phyloP scores from a whole-genome alignment of 225 moss, liverwort and hornwort species.

The Bryoerythrophyllum caledonicum region DNA sequence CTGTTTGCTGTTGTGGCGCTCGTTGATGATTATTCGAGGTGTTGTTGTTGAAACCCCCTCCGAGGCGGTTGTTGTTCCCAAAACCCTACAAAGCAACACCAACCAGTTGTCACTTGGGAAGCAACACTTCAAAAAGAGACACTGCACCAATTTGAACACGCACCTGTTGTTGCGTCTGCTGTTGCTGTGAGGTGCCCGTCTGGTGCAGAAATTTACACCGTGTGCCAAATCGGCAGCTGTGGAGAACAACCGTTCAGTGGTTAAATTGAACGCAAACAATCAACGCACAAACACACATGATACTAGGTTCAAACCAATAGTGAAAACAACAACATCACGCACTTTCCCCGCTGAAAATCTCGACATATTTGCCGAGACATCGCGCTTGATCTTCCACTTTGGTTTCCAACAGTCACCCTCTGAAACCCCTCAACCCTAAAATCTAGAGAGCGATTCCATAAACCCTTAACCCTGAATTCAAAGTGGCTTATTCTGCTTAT shows the following conservation, averaged over 20 bases:
- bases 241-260: neutral
- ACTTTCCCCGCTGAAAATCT: conserved; percentile 94
- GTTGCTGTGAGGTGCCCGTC: conserved; percentile 46
- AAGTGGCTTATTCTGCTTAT: too few species aligned
- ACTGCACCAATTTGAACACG: neutral
- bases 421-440: neutral
- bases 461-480: neutral
- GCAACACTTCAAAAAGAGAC: neutral
- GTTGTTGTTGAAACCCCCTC: conserved; percentile 42
- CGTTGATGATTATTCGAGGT: conserved; percentile 44
- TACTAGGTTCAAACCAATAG: neutral
- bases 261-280: neutral
- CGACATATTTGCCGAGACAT: conserved; percentile 91
- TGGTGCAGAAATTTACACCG: conserved; percentile 86
- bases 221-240: conserved; percentile 90
- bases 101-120: conserved; percentile 17
- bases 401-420: neutral
- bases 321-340: neutral
- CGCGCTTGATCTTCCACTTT: conserved; percentile 7
- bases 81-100: conserved; percentile 29
- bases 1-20: conserved; percentile 44
- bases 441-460: neutral
- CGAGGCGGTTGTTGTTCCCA: conserved; percentile 49
- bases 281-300: neutral
- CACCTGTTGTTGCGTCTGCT: conserved; percentile 58